Percentiles rank a stretch among this genome's conserved stretches.
phyloP scores from a whole-genome alignment of 495 filamentous ascomycete genomes.

The Penicillium crystallinum region DNA sequence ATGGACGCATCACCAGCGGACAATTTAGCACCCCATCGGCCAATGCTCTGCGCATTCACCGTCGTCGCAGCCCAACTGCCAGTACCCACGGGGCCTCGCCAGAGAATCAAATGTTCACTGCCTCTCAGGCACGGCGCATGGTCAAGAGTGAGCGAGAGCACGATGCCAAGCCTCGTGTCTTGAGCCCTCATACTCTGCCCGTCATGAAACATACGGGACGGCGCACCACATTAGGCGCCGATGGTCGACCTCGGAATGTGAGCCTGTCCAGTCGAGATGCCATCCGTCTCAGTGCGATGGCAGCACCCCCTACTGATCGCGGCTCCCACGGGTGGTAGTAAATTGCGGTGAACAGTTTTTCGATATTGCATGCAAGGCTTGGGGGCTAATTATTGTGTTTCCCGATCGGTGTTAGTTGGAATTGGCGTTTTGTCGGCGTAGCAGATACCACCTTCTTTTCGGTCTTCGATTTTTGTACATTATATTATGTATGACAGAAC shows the following conservation, averaged over 20 bases:
- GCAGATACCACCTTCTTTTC: conserved; percentile 34
- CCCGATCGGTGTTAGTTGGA: conserved; percentile 12
- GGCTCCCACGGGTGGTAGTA: conserved; percentile 8
- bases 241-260: conserved; percentile 41
- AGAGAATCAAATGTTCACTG: conserved; percentile 60
- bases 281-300: conserved; percentile 40
- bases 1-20: conserved; percentile 28
- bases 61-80: conserved; percentile 59
- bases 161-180: conserved; percentile 50
- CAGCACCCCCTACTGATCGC: conserved; percentile 21
- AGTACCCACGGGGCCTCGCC: conserved; percentile 50
- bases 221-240: conserved; percentile 48
- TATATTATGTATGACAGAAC: conserved; percentile 4
- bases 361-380: conserved; percentile 13
- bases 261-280: conserved; percentile 42
- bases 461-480: conserved; percentile 17
- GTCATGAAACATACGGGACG: conserved; percentile 56
- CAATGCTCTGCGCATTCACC: conserved; percentile 44
- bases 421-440: conserved; percentile 30
- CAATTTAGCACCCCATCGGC: conserved; percentile 23
- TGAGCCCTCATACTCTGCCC: conserved; percentile 61
- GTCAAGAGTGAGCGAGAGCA: conserved; percentile 59
- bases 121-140: conserved; percentile 65
- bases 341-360: conserved; percentile 2
- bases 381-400: not conserved